Conservation (phyloP, 345 rosid species). For the Eucalyptus paniculata region DNA sequence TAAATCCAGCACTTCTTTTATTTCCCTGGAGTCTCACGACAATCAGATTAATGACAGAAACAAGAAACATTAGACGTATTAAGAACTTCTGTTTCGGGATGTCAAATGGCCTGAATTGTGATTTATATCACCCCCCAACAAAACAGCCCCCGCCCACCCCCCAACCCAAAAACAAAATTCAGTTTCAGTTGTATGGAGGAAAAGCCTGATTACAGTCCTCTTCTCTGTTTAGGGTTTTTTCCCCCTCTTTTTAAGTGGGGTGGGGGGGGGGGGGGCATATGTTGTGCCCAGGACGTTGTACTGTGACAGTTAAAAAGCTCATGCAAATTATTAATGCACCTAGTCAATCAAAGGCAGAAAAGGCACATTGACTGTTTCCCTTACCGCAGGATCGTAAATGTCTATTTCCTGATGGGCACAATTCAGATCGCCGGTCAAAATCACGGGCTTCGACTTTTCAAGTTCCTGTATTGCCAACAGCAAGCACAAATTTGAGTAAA, state of each 20-base stretch:
- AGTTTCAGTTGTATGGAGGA: neutral
- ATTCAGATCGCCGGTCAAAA: constrained; percentile 88
- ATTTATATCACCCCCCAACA: neutral
- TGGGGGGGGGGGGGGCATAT: neutral
- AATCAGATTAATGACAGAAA: neutral
- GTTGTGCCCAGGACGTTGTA: neutral
- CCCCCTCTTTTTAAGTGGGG: neutral
- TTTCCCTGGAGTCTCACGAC: constrained; percentile 48
- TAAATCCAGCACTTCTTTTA: constrained; percentile 89
- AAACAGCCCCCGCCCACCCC: neutral
- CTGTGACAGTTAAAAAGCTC: neutral
- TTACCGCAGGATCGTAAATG: constrained; percentile 72
- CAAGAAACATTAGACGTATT: neutral
- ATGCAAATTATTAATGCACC: neutral
- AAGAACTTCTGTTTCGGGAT: neutral
- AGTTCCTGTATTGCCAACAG: constrained; percentile 44
- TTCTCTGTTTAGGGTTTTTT: neutral
- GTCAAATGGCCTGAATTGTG: neutral
- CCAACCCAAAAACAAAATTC: neutral
- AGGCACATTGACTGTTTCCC: neutral
- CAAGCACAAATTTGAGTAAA: neutral
- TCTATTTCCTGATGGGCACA: constrained; percentile 97
- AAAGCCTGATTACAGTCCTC: neutral
- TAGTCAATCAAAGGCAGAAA: neutral
- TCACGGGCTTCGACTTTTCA: constrained; percentile 91